Evolutionary conservation across 2,329 filamentous ascomycete species (phyloP), one percentile per base, ranked within the genome.

Genomic region (Ascochyta koolunga): DNA sequence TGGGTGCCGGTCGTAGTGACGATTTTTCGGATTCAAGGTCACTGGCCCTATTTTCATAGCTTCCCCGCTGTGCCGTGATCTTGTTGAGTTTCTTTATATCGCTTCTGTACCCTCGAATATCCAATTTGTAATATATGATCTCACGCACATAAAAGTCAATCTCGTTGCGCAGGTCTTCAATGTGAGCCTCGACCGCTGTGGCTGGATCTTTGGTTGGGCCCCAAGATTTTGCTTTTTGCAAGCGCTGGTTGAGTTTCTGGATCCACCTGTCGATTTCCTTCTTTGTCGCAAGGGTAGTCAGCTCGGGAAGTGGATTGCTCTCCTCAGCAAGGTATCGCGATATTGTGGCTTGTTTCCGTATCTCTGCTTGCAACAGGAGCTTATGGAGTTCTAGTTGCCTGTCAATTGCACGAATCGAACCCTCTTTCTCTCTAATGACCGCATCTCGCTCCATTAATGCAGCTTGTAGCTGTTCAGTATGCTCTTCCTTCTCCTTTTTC

Each of bases 71-170:
- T 1, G 62, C 47, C 21, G 61, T 67, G 10, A 68, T 58, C 33
- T 57, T 64, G 35, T 72, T 72, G 31, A 73, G 58, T 43, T 72
- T 73, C 50, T 69, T 73, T 49, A 74, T 72, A 31, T 75, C 71
- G 19, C 67, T 69, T 58, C 76, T 79, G 66, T 80, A 81, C 15
- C 76, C 76, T 45, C 73, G 75, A 46, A 80, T 72, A 46, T 82
- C 79, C 25, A 80, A 72, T 60, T 80, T 81, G 68, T 79, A 80
- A 43, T 78, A 71, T 21, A 80, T 75, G 48, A 80, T 80, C 41
- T 81, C 79, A n/a, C 75, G 65, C 29, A 80, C 68, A 47, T 79
- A 78, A 55, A 77, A 74, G 24, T 75, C 71, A 11, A 78, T 72
- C 48, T 78, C 75, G 44, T 69, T 67, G 40, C 72, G 73, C 43